Base-by-base conservation (phyloP, 2,329 filamentous ascomycete species). In the Fusarium clavum region DNA sequence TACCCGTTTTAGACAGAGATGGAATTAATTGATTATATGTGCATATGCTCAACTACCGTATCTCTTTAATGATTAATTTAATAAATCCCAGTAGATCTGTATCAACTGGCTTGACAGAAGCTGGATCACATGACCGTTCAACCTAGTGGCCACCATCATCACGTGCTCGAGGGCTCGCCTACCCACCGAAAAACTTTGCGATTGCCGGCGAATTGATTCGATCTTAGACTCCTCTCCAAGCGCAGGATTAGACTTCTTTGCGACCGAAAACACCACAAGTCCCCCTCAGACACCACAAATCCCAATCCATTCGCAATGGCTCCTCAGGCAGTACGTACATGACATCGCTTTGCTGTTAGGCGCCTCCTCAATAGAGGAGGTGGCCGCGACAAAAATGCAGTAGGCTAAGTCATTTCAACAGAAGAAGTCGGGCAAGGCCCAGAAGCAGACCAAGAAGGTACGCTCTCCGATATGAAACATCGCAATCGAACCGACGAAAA, bases 301-400 rank as follows among this genome's bases (percentile, higher is more conserved):
- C 55, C 48, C 61, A 64, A 64, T 65, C 48, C 54, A 73, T 60
- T 83, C 84, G 87, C 84, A 92, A 97, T 97, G 94, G 92, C 91
- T 90, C 88, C 91, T 84, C 87, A 87, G 85, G 88, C 91, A 86
- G 94, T 98, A 97, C 86, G 94, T 97, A 89, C 83, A 81, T 83
- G 82, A 85, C 88, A 92, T 83, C 85, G 94, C 94, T 97, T 97
- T 97, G 94, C 94, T 97, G 94, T 92, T 61, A 67, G 93, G 89
- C 90, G 24, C 86, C 81, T 57, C 79, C 64, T 65, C 43, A 49
- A 25, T 49, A 41, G 45, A 52, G 46, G 69, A 71, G 67, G 61
- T 70, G 69, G 75, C 58, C 63, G 61, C 61, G 43, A 65, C 70
- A 75, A 69, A 46, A 73, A 89, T 92, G 89, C 94, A 98, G 95